These are phyloP conservation scores for Termitomyces sp. DNA, from an alignment of 768 basidiomycete genomes.

Conservation along the genomic window DNA sequence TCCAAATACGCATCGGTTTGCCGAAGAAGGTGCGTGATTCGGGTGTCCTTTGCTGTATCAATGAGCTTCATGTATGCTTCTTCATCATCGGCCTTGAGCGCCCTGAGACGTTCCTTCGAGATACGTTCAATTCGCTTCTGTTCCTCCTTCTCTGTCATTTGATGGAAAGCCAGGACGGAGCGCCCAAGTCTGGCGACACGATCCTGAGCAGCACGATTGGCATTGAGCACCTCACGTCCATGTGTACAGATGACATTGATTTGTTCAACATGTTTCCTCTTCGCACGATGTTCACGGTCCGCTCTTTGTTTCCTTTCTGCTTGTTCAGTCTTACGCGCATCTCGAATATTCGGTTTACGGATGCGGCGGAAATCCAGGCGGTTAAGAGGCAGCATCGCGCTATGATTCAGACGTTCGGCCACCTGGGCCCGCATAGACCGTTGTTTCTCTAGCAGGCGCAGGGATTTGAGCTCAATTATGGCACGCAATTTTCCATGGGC, in stretches of 20 bases:
- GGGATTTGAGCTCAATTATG: conserved; percentile 87
- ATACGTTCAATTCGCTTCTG: conserved; percentile 95
- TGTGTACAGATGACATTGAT: conserved; percentile 83
- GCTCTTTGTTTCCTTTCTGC: conserved; percentile 87
- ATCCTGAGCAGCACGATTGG: conserved; percentile 57
- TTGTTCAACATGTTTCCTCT: conserved; percentile 95
- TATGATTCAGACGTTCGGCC: conserved; percentile 83
- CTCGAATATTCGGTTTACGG: conserved; percentile 82
- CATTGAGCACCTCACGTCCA: conserved; percentile 68
- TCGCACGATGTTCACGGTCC: conserved; percentile 91
- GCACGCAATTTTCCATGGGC: conserved; percentile 83
- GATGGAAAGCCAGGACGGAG: conserved; percentile 80
- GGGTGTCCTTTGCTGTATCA: conserved; percentile 97
- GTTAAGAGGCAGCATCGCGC: conserved; percentile 85
- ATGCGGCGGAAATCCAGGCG: conserved; percentile 86
- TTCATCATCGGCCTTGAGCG: conserved; percentile 96
- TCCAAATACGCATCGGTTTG: conserved; percentile 96
- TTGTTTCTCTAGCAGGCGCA: conserved; percentile 88
- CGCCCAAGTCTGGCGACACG: conserved; percentile 73
- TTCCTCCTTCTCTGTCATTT: conserved; percentile 93
- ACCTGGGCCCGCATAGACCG: conserved; percentile 80
- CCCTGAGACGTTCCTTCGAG: conserved; percentile 96
- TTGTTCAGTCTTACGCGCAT: conserved; percentile 85
- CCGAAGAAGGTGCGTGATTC: conserved; percentile 91
- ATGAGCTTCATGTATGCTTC: conserved; percentile 99